Evolutionary conservation across 2,329 filamentous ascomycete species (phyloP).

Genomic region (Nigrospora sphaerica): DNA sequence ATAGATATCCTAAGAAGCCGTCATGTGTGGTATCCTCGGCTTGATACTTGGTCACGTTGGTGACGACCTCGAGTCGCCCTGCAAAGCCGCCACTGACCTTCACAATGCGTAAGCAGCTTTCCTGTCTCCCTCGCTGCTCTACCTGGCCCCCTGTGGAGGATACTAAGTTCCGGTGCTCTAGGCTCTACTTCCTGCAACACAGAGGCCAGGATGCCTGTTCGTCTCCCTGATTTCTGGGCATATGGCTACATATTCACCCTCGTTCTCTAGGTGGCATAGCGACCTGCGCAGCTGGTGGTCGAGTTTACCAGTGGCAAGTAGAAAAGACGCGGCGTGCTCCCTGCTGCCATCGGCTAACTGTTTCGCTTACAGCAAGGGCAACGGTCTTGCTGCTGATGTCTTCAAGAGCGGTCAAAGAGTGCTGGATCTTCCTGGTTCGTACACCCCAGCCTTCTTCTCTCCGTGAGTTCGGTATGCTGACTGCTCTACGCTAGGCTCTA

Average conservation of each 20-base stretch:
- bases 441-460: not conserved
- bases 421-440: slow-evolving; percentile 49
- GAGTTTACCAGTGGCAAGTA: slow-evolving; percentile 41
- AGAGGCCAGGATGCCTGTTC: slow-evolving; percentile 25
- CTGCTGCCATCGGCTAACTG: not conserved
- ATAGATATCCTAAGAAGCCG: not conserved
- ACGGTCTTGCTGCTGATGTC: slow-evolving; percentile 68
- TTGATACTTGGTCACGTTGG: slow-evolving; percentile 42
- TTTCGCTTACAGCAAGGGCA: slow-evolving; percentile 61
- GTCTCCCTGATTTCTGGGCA: slow-evolving; percentile 44
- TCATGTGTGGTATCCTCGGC: slow-evolving; percentile 47
- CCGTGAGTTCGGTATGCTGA: slow-evolving; percentile 33
- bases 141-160: too few species aligned
- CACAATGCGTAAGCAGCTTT: slow-evolving; percentile 49
- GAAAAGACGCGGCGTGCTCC: not conserved
- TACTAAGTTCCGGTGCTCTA: not conserved
- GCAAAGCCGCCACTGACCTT: slow-evolving; percentile 41
- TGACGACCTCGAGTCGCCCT: slow-evolving; percentile 4
- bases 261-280: slow-evolving; percentile 49
- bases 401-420: slow-evolving; percentile 65
- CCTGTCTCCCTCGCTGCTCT: not conserved
- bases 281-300: slow-evolving; percentile 62
- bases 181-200: slow-evolving; percentile 48
- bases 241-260: slow-evolving; percentile 29
- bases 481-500: too few species aligned